Percentiles rank a stretch among this genome's conserved stretches.
phyloP scores from a whole-genome alignment of 106 monocot species.

The Alisma plantagoaquatica region DNA sequence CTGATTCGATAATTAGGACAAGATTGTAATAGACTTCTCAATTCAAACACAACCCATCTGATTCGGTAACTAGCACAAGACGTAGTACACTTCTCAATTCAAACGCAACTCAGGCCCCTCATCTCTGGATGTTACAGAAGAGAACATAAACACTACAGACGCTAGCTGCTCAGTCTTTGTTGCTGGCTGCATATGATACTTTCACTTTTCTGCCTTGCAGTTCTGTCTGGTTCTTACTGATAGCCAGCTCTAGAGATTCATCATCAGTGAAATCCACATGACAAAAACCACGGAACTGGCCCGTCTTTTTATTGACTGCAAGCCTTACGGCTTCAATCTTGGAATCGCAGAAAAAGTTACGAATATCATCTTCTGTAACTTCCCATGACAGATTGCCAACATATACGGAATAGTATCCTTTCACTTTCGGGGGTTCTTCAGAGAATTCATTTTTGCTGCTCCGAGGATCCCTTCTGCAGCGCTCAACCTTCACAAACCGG shows the following conservation, averaged over 20 bases:
- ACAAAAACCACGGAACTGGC: constrained; percentile 41
- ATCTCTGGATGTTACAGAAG: no score
- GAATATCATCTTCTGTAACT: constrained; percentile 53
- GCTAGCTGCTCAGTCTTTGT: constrained; percentile 28
- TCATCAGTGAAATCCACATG: constrained; percentile 67
- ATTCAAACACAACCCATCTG: no score
- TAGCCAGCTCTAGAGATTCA: constrained; percentile 51
- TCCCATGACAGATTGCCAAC: constrained; percentile 60
- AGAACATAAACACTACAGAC: no score
- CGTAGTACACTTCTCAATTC: no score
- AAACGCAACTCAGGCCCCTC: no score
- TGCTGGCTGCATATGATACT: constrained; percentile 42
- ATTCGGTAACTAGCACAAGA: no score
- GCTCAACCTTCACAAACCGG: constrained; percentile 47
- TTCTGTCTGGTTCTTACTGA: constrained; percentile 47
- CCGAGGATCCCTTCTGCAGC: constrained; percentile 42
- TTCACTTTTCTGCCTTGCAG: constrained; percentile 42
- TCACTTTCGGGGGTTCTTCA: constrained; percentile 38
- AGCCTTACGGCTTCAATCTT: constrained; percentile 53
- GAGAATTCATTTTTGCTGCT: constrained; percentile 44
- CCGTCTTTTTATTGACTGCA: constrained; percentile 39
- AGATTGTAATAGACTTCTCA: no score
- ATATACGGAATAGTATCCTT: constrained; percentile 53
- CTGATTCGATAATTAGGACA: no score
- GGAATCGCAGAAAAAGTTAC: constrained; percentile 22